These are phyloP conservation scores for Picea glauca DNA, from an alignment of 75 land plant species.

Conservation along the genomic window DNA sequence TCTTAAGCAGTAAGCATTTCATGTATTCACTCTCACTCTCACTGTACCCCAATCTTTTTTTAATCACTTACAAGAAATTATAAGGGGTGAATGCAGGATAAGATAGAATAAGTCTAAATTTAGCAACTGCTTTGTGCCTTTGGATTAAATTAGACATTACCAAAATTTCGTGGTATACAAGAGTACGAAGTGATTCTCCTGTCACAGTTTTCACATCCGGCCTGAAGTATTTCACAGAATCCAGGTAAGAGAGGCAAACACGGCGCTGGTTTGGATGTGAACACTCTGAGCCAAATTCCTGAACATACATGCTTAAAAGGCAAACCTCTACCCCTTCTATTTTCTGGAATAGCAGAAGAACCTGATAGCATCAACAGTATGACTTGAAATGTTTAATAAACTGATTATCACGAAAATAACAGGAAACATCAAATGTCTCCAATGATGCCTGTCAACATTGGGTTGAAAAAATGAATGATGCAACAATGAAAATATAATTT, in stretches of 20 bases:
- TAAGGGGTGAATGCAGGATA: background rate
- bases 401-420: background rate
- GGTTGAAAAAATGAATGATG: background rate
- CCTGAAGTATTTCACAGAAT: slow-evolving; percentile 97
- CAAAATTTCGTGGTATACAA: slow-evolving; percentile 97
- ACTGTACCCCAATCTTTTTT: background rate
- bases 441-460: background rate
- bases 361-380: slow-evolving; percentile 42
- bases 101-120: background rate
- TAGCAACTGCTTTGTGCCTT: background rate
- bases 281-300: slow-evolving; percentile 92
- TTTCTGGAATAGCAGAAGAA: slow-evolving; percentile 86
- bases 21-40: background rate
- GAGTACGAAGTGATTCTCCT: slow-evolving; percentile 97
- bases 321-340: slow-evolving; percentile 99
- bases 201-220: slow-evolving; percentile 80
- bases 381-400: background rate
- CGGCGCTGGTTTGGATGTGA: slow-evolving; percentile 87
- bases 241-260: slow-evolving; percentile 90
- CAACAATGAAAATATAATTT: background rate
- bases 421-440: background rate
- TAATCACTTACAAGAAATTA: background rate
- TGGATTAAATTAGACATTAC: slow-evolving; percentile 25
- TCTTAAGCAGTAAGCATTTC: background rate
- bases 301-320: slow-evolving; percentile 98